Conservation (phyloP, 2,329 filamentous ascomycete species). For the Exserohilum turcica region DNA sequence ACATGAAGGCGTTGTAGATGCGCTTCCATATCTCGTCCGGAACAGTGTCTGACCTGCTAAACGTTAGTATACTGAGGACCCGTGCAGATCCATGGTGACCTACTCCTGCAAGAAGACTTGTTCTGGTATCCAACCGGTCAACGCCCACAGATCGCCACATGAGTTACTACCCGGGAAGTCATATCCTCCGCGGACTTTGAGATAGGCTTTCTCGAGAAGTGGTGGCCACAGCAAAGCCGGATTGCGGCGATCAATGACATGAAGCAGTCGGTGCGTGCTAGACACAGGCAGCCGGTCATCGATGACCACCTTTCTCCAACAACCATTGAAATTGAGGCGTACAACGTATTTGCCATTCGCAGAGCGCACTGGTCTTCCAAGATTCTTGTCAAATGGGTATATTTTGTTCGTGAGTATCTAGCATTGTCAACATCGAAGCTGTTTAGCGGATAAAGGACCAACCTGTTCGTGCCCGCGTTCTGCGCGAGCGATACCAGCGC, state of each 20-base stretch:
- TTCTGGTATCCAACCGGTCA: conserved; percentile 96
- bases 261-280: conserved; percentile 73
- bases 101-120: conserved; percentile 86
- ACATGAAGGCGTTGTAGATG: conserved; percentile 73
- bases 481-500: conserved; percentile 74
- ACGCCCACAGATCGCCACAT: conserved; percentile 87
- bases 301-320: conserved; percentile 82
- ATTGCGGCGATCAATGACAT: conserved; percentile 85
- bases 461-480: conserved; percentile 72
- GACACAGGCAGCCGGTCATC: conserved; percentile 87
- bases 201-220: conserved; percentile 91
- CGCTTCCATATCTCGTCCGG: conserved; percentile 77
- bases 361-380: conserved; percentile 65
- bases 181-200: conserved; percentile 94
- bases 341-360: conserved; percentile 87
- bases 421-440: conserved; percentile 13
- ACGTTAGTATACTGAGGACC: conserved; percentile 13
- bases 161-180: conserved; percentile 98
- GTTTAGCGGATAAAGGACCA: conserved; percentile 26
- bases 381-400: conserved; percentile 71
- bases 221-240: conserved; percentile 87
- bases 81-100: conserved; percentile 4
- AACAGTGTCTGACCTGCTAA: conserved; percentile 73
- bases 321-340: conserved; percentile 94
- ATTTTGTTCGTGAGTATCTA: conserved; percentile 74